Conservation (phyloP, 352 stramenopile genomes). For the Phytopythium sindhum region DNA sequence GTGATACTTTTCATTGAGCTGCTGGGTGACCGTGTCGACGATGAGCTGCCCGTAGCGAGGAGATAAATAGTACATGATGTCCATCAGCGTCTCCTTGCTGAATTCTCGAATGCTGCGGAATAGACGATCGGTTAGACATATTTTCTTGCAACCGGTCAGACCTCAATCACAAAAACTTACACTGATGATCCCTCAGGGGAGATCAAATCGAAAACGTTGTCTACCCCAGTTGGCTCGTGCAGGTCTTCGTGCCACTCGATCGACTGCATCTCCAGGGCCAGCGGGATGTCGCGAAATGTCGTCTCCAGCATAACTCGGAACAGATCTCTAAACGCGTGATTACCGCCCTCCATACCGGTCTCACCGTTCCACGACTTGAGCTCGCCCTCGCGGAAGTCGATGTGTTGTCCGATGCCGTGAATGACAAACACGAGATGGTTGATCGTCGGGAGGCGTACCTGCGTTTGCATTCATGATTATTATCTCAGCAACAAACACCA, state of each 20-base stretch:
- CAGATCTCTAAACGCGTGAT: slow-evolving; percentile 76
- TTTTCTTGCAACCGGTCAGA: background rate
- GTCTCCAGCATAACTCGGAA: slow-evolving; percentile 75
- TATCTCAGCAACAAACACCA: background rate
- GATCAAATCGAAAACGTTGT: slow-evolving; percentile 84
- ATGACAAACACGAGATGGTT: slow-evolving; percentile 89
- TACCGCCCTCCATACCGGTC: slow-evolving; percentile 67
- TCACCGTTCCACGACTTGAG: slow-evolving; percentile 79
- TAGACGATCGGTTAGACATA: slow-evolving; percentile 1
- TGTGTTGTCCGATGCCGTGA: slow-evolving; percentile 82
- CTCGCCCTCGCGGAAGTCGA: slow-evolving; percentile 83
- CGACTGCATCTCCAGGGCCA: slow-evolving; percentile 84
- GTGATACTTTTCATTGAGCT: slow-evolving; percentile 88
- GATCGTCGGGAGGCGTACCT: slow-evolving; percentile 69
- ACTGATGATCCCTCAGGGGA: slow-evolving; percentile 66
- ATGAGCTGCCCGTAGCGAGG: slow-evolving; percentile 90
- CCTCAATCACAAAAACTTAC: slow-evolving; percentile 27
- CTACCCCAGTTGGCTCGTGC: slow-evolving; percentile 78
- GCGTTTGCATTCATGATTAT: background rate
- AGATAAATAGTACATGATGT: slow-evolving; percentile 93
- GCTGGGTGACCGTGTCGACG: slow-evolving; percentile 85
- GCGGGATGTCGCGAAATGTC: slow-evolving; percentile 76
- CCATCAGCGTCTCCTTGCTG: slow-evolving; percentile 93
- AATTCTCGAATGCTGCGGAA: slow-evolving; percentile 83
- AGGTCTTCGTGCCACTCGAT: slow-evolving; percentile 91